These are phyloP conservation scores for Parasitella parasitica DNA, from an alignment of 371 early-diverging fungal genomes.

Conservation along the genomic window DNA sequence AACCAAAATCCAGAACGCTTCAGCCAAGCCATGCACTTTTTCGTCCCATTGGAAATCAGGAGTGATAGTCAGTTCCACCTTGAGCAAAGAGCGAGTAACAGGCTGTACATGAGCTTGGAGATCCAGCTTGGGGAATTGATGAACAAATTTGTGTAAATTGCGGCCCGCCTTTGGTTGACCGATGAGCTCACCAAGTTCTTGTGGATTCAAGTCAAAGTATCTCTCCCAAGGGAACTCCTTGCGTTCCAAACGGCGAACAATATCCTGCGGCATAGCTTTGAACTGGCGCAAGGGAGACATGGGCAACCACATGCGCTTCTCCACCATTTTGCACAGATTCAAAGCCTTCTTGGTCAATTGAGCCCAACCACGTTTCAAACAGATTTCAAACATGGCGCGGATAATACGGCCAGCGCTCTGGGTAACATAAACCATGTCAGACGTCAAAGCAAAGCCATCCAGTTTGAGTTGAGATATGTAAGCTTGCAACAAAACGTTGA, in stretches of 20 bases:
- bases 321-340: slow-evolving; percentile 93
- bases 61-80: slow-evolving; percentile 87
- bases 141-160: slow-evolving; percentile 82
- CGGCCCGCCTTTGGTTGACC: slow-evolving; percentile 88
- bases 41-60: slow-evolving; percentile 95
- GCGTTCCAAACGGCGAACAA: slow-evolving; percentile 86
- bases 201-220: slow-evolving; percentile 85
- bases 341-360: slow-evolving; percentile 82
- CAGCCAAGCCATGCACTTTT: slow-evolving; percentile 80
- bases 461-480: slow-evolving; percentile 91
- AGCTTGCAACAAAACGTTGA: slow-evolving; percentile 93
- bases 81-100: slow-evolving; percentile 85
- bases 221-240: slow-evolving; percentile 95
- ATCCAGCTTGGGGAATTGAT: slow-evolving; percentile 91
- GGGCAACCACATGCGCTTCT: slow-evolving; percentile 88
- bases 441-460: slow-evolving; percentile 92
- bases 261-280: slow-evolving; percentile 76
- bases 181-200: slow-evolving; percentile 92
- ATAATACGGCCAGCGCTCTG: slow-evolving; percentile 94
- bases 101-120: slow-evolving; percentile 91
- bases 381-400: slow-evolving; percentile 96
- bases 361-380: slow-evolving; percentile 94
- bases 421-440: slow-evolving; percentile 96
- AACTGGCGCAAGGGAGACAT: slow-evolving; percentile 96
- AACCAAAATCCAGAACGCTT: slow-evolving; percentile 92